phyloP scores from a whole-genome alignment of 106 monocot genomes.

The Xerophyta viscosa region DNA sequence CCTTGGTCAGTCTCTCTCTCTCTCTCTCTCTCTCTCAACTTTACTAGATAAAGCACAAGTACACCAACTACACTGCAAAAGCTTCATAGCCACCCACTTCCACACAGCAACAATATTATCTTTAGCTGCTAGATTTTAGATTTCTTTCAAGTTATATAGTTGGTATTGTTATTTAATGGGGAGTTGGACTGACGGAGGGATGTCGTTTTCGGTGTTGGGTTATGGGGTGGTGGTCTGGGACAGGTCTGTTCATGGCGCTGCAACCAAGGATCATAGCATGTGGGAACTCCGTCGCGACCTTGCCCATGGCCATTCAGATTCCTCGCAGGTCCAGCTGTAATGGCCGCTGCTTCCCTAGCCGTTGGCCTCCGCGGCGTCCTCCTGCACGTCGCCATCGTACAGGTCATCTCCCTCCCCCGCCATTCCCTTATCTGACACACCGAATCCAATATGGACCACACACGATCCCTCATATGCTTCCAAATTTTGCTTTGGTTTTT shows the following conservation, averaged over 20 bases:
- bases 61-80: too few species aligned
- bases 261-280: constrained; percentile 90
- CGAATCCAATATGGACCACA: not conserved
- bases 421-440: not conserved
- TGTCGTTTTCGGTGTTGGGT: too few species aligned
- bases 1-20: constrained; percentile 42
- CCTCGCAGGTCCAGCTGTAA: constrained; percentile 71
- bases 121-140: too few species aligned
- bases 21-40: not conserved
- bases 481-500: too few species aligned
- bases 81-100: not conserved
- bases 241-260: constrained; percentile 94
- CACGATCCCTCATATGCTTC: too few species aligned
- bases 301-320: constrained; percentile 82
- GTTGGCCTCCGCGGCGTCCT: constrained; percentile 62
- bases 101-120: not conserved
- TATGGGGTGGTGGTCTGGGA: too few species aligned
- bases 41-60: too few species aligned
- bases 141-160: too few species aligned
- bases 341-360: constrained; percentile 71
- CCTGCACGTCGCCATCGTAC: constrained; percentile 77
- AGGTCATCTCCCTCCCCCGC: constrained; percentile 24
- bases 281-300: constrained; percentile 64
- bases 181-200: too few species aligned
- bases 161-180: too few species aligned